Evolutionary conservation across 345 rosid genomes (phyloP), one percentile per base, ranked within the genome.

Genomic region (Citrus unshiu): DNA sequence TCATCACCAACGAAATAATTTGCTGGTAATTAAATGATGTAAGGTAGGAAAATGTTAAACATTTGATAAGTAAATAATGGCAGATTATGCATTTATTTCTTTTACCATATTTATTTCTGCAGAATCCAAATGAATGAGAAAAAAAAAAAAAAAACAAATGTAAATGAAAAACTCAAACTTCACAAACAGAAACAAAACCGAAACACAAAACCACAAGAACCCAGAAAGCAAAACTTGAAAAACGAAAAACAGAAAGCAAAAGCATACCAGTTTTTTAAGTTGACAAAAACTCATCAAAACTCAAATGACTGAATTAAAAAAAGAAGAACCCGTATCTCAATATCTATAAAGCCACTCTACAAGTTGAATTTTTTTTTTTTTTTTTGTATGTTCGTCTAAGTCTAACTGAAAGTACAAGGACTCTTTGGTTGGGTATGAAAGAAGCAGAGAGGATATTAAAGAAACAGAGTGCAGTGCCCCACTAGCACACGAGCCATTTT

Each of bases 221-320:
- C 16, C 51, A 46, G 18, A 46, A 46, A 46, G 51, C 51, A 46
- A 46, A 46, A 46, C 51, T 12, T 46, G 51, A 46, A 46, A 46
- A 46, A 13, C 51, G 5, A 46, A 46, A 46, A 3, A 46, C 69
- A 35, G 68, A 65, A 34, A 65, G 14, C 69, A 82, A 78, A 74
- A 3, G 16, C 74, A 40, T 57, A 82, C 77, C 82, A 46, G 35
- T 24, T 56, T n/a, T 75, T 25, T 62, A 18, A 63, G 32, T 54
- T 54, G 22, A 19, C 76, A 9, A 27, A 70, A 75, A 62, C 29
- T 73, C 39, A 7, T 43, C 30, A 7, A 70, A 46, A 27, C 59
- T 65, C 6, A 51, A 70, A 12, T 68, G 12, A 64, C 1, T 46
- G 68, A 64, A 64, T n/a, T 8, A 67, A 37, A 35, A 35, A 74